Conservation (phyloP, 768 basidiomycete genomes). For the Artomyces pyxidatus region DNA sequence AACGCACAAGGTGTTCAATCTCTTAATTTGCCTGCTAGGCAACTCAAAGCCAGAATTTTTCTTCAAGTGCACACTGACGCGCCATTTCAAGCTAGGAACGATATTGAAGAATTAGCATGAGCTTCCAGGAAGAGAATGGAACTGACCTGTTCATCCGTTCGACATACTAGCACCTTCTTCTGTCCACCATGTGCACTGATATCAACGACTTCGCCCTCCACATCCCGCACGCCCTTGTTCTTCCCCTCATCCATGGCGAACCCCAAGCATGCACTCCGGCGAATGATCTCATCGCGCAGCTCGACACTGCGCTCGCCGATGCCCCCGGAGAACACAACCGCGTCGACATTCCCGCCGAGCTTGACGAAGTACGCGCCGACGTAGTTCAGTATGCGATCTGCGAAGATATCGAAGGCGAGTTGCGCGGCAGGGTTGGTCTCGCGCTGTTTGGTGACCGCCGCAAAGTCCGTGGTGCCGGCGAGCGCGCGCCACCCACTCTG, state of each 20-base stretch:
- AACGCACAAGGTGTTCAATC: neutral
- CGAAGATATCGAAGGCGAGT: constrained; percentile 72
- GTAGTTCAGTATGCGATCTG: constrained; percentile 67
- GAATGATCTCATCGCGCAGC: constrained; percentile 51
- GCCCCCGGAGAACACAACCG: constrained; percentile 79
- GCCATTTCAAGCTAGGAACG: neutral
- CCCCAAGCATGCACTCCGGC: constrained; percentile 52
- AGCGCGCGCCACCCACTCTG: constrained; percentile 74
- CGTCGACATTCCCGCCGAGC: constrained; percentile 61
- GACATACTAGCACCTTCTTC: constrained; percentile 46
- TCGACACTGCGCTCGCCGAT: constrained; percentile 72
- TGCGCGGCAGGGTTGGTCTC: constrained; percentile 29
- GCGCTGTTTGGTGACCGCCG: constrained; percentile 41
- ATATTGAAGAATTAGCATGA: too few relatives aligned
- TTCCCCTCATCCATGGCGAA: constrained; percentile 42
- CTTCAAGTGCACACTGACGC: neutral
- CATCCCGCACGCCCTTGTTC: constrained; percentile 32
- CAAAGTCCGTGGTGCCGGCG: constrained; percentile 79
- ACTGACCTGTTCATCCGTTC: constrained; percentile 58
- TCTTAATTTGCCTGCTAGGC: neutral
- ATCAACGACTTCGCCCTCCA: constrained; percentile 37
- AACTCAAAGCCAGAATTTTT: neutral
- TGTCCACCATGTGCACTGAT: constrained; percentile 27
- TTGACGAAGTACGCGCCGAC: constrained; percentile 72
- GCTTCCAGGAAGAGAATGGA: neutral